phyloP scores from a whole-genome alignment of 345 rosid genomes.

The Ricinus communis region DNA sequence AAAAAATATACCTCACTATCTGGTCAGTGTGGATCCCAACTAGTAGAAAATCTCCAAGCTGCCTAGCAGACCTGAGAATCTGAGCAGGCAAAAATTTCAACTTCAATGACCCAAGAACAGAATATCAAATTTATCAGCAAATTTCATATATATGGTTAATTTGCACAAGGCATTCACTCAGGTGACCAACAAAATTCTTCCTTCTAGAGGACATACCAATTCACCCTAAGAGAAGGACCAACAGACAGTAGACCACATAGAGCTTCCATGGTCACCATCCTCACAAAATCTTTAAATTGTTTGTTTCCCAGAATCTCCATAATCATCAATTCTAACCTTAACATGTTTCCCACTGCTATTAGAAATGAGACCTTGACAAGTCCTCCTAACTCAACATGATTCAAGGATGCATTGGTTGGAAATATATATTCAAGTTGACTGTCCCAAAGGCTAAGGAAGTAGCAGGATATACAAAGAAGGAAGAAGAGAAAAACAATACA shows the following conservation, averaged over 20 bases:
- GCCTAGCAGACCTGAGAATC: constrained; percentile 87
- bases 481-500: neutral
- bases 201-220: neutral
- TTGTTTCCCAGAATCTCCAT: neutral
- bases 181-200: neutral
- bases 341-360: neutral
- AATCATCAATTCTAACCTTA: neutral
- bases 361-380: neutral
- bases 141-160: neutral
- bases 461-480: neutral
- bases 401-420: neutral
- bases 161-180: constrained; percentile 2
- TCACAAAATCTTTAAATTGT: neutral
- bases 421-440: neutral
- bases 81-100: constrained; percentile 26
- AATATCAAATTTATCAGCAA: neutral
- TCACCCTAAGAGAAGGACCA: too few species aligned
- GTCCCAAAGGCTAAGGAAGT: neutral
- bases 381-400: neutral
- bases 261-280: neutral
- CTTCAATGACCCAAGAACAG: neutral
- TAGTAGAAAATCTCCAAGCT: constrained; percentile 89
- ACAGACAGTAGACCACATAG: too few species aligned
- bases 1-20: constrained; percentile 63
- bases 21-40: constrained; percentile 89